A percentile compares a stretch with the other conserved stretches of the same genome.
Evolutionary conservation across 2,329 filamentous ascomycete genomes (phyloP).

Genomic region (Albifimbria verrucaria): DNA sequence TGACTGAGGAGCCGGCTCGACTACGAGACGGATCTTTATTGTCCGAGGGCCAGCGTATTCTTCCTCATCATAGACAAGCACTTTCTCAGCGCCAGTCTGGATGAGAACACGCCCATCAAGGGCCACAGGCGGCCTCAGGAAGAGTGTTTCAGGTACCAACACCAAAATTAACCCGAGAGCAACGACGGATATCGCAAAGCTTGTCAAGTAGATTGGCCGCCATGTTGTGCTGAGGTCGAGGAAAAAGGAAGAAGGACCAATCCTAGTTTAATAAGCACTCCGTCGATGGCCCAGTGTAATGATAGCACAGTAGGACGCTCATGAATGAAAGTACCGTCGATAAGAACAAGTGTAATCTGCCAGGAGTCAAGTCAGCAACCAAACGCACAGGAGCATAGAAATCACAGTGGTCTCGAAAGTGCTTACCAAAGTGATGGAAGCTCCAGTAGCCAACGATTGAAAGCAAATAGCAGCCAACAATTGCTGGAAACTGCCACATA

Average conservation of each 20-base stretch:
- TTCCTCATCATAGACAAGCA: neutral
- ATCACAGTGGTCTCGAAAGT: neutral
- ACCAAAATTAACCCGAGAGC: neutral
- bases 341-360: neutral
- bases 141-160: neutral
- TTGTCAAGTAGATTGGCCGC: neutral
- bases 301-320: neutral
- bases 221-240: neutral
- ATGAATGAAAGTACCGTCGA: neutral
- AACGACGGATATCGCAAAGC: neutral
- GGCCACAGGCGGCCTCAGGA: neutral
- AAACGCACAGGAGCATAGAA: neutral
- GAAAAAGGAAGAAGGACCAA: neutral
- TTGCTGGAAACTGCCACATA: conserved; percentile 1
- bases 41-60: neutral
- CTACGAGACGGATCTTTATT: neutral
- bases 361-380: neutral
- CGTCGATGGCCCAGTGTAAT: neutral
- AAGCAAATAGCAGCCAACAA: neutral
- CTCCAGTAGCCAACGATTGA: neutral
- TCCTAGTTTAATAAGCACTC: neutral
- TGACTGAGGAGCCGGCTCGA: neutral
- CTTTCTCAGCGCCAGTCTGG: conserved; percentile 2
- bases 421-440: neutral
- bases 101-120: neutral